Evolutionary conservation across 2,329 filamentous ascomycete species (phyloP).

Genomic region (Fusarium anguioides): DNA sequence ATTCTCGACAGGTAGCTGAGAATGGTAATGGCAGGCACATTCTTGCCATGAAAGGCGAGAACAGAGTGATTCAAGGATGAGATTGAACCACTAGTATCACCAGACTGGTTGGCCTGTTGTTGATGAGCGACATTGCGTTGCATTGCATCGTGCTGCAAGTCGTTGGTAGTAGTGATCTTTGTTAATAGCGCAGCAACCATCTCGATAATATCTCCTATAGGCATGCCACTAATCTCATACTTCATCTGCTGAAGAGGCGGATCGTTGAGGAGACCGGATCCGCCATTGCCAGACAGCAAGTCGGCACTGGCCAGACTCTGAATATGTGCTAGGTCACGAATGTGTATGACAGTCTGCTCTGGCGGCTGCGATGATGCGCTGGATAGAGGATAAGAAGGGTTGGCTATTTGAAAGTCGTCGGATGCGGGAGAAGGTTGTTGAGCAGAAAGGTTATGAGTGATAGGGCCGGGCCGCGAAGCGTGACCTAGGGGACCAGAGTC

Average conservation of each 20-base stretch:
- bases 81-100: constrained; percentile 63
- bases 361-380: constrained; percentile 43
- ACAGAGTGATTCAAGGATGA: constrained; percentile 73
- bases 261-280: constrained; percentile 62
- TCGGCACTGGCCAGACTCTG: constrained; percentile 88
- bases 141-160: constrained; percentile 90
- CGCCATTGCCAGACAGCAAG: constrained; percentile 62
- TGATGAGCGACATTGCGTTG: constrained; percentile 76
- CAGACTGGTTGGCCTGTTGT: constrained; percentile 63
- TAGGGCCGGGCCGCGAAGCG: constrained; percentile 36
- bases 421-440: constrained; percentile 53
- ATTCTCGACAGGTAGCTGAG: constrained; percentile 95
- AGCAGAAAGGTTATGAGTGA: constrained; percentile 29
- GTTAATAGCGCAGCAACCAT: constrained; percentile 97
- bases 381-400: constrained; percentile 51
- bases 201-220: constrained; percentile 95
- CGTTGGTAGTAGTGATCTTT: constrained; percentile 97
- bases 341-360: constrained; percentile 72
- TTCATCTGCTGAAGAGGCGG: constrained; percentile 67
- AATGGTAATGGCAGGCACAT: constrained; percentile 96
- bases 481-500: constrained; percentile 46
- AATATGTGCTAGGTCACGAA: constrained; percentile 91
- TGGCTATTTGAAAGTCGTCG: constrained; percentile 52
- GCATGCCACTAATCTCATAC: constrained; percentile 98
- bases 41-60: constrained; percentile 96